Evolutionary conservation across 2,329 filamentous ascomycete genomes (phyloP).

Genomic region (Aspergillus ochraceoroseus): DNA sequence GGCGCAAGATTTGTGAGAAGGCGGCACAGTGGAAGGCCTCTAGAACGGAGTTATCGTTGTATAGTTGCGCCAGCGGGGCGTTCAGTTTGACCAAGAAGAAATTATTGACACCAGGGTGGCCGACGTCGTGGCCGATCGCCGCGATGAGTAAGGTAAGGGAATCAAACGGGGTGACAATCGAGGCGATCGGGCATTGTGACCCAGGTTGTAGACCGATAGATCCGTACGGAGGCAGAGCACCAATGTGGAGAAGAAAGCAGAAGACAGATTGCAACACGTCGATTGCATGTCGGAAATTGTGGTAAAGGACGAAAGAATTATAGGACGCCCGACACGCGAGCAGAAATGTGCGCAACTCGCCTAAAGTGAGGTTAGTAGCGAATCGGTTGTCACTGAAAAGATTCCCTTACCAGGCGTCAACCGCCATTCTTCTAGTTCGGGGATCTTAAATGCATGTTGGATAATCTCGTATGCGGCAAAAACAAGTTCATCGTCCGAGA

Average conservation of each 20-base stretch:
- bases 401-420: constrained; percentile 76
- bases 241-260: constrained; percentile 77
- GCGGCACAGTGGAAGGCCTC: constrained; percentile 97
- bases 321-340: constrained; percentile 89
- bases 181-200: constrained; percentile 61
- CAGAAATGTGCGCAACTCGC: constrained; percentile 77
- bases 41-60: constrained; percentile 93
- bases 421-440: constrained; percentile 74
- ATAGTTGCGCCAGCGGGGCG: constrained; percentile 86
- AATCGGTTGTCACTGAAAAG: background rate
- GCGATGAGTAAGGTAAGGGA: constrained; percentile 84
- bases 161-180: constrained; percentile 78
- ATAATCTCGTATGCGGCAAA: constrained; percentile 84
- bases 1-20: constrained; percentile 88
- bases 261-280: constrained; percentile 94
- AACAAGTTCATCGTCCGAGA: constrained; percentile 83
- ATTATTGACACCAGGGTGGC: constrained; percentile 96
- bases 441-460: constrained; percentile 76
- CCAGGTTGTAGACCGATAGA: constrained; percentile 29
- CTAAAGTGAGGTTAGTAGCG: constrained; percentile 41
- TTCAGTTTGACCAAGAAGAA: constrained; percentile 90
- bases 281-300: constrained; percentile 96
- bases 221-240: constrained; percentile 66
- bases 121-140: constrained; percentile 96
- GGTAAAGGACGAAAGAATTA: constrained; percentile 92